Conservation (phyloP, 2,329 filamentous ascomycete genomes). For the Purpureocillium takamizusanense region DNA sequence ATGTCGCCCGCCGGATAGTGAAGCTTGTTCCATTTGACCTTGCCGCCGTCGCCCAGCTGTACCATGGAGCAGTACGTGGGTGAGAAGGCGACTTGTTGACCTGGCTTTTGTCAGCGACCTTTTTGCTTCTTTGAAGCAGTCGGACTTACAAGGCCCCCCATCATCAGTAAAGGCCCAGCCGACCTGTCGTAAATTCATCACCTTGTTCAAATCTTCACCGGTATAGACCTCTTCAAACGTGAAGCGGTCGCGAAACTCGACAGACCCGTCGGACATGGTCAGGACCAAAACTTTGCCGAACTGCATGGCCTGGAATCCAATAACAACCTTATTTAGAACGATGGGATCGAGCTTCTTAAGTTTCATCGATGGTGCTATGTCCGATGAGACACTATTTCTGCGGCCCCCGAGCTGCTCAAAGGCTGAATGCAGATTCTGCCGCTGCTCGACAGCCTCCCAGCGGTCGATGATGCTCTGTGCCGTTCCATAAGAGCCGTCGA, state of each 20-base stretch:
- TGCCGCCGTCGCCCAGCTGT: slow-evolving; percentile 49
- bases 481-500: slow-evolving; percentile 48
- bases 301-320: slow-evolving; percentile 60
- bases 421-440: slow-evolving; percentile 60
- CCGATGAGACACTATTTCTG: slow-evolving; percentile 40
- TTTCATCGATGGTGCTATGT: slow-evolving; percentile 22
- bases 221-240: slow-evolving; percentile 62
- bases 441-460: slow-evolving; percentile 69
- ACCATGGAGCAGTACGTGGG: slow-evolving; percentile 51
- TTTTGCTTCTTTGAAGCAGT: neutral
- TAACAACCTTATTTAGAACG: slow-evolving; percentile 59
- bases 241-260: slow-evolving; percentile 70
- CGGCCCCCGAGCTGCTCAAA: slow-evolving; percentile 66
- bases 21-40: slow-evolving; percentile 49
- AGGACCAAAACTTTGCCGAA: slow-evolving; percentile 65
- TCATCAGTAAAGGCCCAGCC: slow-evolving; percentile 66
- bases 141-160: slow-evolving; percentile 50
- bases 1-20: slow-evolving; percentile 40
- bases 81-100: slow-evolving; percentile 51
- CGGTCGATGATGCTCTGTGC: slow-evolving; percentile 68
- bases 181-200: slow-evolving; percentile 65
- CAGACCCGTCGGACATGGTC: slow-evolving; percentile 68
- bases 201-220: slow-evolving; percentile 52
- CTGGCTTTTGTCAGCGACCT: slow-evolving; percentile 22
- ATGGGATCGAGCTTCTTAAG: slow-evolving; percentile 61